Conservation (phyloP, 495 filamentous ascomycete genomes). For the Tuber calosporum region DNA sequence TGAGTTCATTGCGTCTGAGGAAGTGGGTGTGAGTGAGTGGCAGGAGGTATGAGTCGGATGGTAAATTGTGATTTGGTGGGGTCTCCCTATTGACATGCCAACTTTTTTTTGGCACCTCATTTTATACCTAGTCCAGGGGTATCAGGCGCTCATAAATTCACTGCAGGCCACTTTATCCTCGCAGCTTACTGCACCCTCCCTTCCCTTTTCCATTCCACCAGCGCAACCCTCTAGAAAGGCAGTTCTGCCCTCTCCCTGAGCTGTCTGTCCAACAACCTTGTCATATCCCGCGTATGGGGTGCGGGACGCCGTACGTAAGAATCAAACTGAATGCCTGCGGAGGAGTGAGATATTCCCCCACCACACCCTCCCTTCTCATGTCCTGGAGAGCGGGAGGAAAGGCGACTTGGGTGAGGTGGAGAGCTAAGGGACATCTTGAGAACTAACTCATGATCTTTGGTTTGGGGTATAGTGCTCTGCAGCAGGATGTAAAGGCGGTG, state of each 20-base stretch:
- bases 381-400: not conserved
- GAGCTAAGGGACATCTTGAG: not conserved
- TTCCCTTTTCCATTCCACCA: not conserved
- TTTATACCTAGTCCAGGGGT: not conserved
- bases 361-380: not conserved
- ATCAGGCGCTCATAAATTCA: not conserved
- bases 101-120: not conserved
- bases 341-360: not conserved
- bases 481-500: not conserved
- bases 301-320: not conserved
- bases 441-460: not conserved
- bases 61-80: not conserved
- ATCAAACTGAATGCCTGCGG: not conserved
- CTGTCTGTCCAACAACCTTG: not conserved
- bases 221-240: not conserved
- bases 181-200: not conserved
- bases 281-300: not conserved
- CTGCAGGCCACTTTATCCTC: not conserved
- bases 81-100: not conserved
- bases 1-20: not conserved
- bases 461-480: not conserved
- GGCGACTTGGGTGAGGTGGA: too few relatives aligned
- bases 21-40: not conserved
- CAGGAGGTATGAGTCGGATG: not conserved
- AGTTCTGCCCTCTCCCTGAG: not conserved